These are phyloP conservation scores for Chaetomium cochliodes DNA, from an alignment of 495 filamentous ascomycete species.

Conservation along the genomic window DNA sequence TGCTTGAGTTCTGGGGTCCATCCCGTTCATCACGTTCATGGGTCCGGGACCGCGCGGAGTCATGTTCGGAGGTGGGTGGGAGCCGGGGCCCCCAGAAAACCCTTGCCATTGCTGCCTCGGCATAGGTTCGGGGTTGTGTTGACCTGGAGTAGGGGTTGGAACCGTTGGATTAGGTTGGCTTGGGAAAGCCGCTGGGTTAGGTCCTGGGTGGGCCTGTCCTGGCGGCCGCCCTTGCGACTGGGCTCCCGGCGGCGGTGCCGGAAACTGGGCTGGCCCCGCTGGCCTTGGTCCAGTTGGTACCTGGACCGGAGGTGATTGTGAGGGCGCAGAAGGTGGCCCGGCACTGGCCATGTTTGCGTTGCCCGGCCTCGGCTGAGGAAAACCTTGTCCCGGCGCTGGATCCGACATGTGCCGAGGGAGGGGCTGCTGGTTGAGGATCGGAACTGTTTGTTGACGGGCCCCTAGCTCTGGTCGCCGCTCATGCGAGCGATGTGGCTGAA, in stretches of 20 bases:
- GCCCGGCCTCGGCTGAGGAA: neutral
- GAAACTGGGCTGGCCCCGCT: neutral
- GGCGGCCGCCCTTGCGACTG: neutral
- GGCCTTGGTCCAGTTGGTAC: neutral
- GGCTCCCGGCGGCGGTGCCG: neutral
- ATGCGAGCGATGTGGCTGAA: constrained; percentile 4
- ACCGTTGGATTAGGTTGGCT: neutral
- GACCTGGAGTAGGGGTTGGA: neutral
- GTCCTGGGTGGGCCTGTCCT: neutral
- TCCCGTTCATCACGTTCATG: neutral
- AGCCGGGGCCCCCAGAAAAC: neutral
- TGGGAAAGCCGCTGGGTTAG: neutral
- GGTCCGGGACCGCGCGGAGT: neutral
- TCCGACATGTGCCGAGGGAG: neutral
- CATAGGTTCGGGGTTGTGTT: neutral
- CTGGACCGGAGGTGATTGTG: neutral
- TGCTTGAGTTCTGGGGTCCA: neutral
- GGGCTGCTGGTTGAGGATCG: neutral
- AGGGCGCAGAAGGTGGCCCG: neutral
- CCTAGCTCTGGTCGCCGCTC: neutral
- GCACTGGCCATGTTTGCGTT: neutral
- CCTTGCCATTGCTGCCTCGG: neutral
- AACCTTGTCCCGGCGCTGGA: neutral
- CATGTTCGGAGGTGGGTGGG: neutral
- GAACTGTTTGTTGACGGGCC: neutral